These are phyloP conservation scores for Phoma sp. DNA, from an alignment of 2,329 filamentous ascomycete genomes.

Conservation along the genomic window DNA sequence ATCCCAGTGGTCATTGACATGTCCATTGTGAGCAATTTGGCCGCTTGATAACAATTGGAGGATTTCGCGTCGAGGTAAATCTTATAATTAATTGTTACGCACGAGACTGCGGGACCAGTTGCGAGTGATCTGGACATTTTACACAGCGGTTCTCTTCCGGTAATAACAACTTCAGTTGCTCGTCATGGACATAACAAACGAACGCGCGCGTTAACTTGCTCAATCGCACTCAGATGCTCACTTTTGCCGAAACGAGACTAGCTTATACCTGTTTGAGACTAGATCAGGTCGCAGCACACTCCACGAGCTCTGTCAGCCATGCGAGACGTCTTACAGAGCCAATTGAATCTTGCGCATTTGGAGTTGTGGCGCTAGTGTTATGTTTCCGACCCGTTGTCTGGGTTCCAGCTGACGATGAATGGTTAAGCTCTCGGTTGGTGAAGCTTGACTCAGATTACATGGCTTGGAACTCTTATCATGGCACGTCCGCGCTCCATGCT, in stretches of 20 bases:
- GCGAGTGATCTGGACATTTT: no score
- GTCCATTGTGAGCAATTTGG: constrained; percentile 3
- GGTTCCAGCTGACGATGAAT: background rate
- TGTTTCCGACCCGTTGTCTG: background rate
- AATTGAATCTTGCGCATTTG: constrained; percentile 2
- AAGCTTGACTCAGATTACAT: background rate
- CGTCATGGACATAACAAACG: background rate
- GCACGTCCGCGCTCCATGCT: background rate
- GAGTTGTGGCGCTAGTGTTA: background rate
- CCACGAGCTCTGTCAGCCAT: background rate
- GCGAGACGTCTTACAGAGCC: background rate
- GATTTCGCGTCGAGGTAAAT: no score
- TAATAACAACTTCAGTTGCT: background rate
- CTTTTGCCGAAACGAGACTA: constrained; percentile 1
- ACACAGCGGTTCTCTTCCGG: background rate
- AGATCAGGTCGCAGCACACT: background rate
- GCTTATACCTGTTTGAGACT: background rate
- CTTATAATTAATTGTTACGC: background rate
- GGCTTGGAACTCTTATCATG: constrained; percentile 1
- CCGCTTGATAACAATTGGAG: no score
- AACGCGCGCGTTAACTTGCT: constrained; percentile 18
- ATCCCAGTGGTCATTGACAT: constrained; percentile 13
- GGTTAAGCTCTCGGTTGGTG: background rate
- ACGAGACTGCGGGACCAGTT: background rate
- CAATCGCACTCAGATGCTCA: constrained; percentile 17